Conservation (phyloP, 306 rosid genomes). For the Prunus kanzakura region DNA sequence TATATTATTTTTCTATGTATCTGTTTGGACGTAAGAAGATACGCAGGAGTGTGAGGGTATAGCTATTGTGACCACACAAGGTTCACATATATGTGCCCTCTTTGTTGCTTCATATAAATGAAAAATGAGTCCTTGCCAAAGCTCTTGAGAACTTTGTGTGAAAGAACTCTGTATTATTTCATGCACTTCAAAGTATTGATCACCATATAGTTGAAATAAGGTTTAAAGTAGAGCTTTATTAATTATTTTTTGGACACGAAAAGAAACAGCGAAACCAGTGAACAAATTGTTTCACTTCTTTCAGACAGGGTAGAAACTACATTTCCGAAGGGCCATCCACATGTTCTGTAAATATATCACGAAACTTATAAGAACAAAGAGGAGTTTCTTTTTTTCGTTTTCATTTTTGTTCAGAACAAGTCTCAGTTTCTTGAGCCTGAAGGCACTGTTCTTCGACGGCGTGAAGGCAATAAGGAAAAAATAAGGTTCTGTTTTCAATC, state of each 20-base stretch:
- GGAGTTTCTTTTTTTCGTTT: no score
- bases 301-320: neutral
- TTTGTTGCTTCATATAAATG: neutral
- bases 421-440: neutral
- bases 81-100: no score
- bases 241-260: neutral
- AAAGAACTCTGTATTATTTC: neutral
- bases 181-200: neutral
- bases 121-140: neutral
- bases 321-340: neutral
- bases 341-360: no score
- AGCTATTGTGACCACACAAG: neutral
- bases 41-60: neutral
- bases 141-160: neutral
- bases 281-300: neutral
- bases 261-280: neutral
- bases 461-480: neutral
- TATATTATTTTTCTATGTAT: constrained; percentile 5
- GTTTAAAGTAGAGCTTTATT: neutral
- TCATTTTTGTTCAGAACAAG: no score
- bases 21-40: neutral
- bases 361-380: no score
- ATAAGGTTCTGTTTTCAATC: neutral
- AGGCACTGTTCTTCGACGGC: neutral
- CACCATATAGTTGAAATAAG: neutral